Percentiles rank a stretch among this genome's conserved stretches.
phyloP scores from a whole-genome alignment of 1,284 basidiomycete genomes.

The Fomitopsis pinicola region DNA sequence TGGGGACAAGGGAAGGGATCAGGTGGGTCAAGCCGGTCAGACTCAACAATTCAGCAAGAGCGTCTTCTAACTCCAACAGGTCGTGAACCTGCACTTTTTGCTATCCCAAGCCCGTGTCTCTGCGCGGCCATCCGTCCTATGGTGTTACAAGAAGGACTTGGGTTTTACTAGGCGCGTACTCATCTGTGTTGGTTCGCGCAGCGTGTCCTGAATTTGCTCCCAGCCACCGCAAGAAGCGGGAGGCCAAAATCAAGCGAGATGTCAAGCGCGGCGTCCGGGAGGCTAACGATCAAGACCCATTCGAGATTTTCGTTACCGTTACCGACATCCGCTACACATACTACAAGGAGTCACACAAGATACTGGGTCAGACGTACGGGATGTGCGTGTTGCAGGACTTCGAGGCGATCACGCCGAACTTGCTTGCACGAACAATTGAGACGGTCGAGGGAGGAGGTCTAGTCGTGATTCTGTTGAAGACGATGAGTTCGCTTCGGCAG shows the following conservation, averaged over 20 bases:
- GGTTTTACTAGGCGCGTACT: constrained; percentile 83
- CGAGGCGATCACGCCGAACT: constrained; percentile 96
- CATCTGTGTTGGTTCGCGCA: neutral
- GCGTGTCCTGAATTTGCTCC: neutral
- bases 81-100: constrained; percentile 95
- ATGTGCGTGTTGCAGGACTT: constrained; percentile 99
- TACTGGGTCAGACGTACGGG: constrained; percentile 96
- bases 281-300: constrained; percentile 93
- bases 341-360: constrained; percentile 95
- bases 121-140: constrained; percentile 86
- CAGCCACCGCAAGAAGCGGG: constrained; percentile 95
- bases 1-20: constrained; percentile 92
- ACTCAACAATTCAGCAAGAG: neutral
- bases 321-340: constrained; percentile 98
- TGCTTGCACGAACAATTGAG: constrained; percentile 96
- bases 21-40: constrained; percentile 44
- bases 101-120: constrained; percentile 89
- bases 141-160: constrained; percentile 98
- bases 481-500: constrained; percentile 92
- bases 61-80: constrained; percentile 35
- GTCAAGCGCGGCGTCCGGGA: constrained; percentile 93
- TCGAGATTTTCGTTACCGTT: constrained; percentile 98
- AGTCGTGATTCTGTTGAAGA: constrained; percentile 89
- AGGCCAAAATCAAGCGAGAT: constrained; percentile 92
- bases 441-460: constrained; percentile 98